phyloP scores from a whole-genome alignment of 2,329 filamentous ascomycete species.

The Stagonosporopsis cucurbitacearum region DNA sequence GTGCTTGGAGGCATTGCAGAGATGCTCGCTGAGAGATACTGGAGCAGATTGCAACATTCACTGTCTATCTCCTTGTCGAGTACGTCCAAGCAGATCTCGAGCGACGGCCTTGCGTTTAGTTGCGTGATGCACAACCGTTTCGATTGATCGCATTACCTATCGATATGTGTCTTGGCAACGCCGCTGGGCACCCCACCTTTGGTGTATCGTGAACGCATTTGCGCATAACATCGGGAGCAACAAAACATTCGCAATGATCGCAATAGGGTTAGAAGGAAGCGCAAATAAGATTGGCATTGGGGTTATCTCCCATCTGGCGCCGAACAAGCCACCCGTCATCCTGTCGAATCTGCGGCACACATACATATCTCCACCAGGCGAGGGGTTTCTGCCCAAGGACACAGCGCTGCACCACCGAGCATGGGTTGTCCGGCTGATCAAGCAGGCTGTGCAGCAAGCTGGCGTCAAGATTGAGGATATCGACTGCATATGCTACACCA shows the following conservation, averaged over 20 bases:
- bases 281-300: slow-evolving; percentile 98
- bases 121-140: slow-evolving; percentile 7
- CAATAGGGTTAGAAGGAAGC: slow-evolving; percentile 84
- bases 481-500: slow-evolving; percentile 93
- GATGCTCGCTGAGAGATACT: neutral
- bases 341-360: slow-evolving; percentile 96
- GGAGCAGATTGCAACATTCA: neutral
- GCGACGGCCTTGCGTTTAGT: slow-evolving; percentile 15
- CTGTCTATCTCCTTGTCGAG: neutral
- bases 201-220: slow-evolving; percentile 18
- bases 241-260: slow-evolving; percentile 59
- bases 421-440: slow-evolving; percentile 83
- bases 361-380: slow-evolving; percentile 87
- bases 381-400: slow-evolving; percentile 95
- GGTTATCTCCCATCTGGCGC: slow-evolving; percentile 77
- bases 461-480: slow-evolving; percentile 63
- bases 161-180: slow-evolving; percentile 28
- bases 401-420: slow-evolving; percentile 89
- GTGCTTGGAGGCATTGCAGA: neutral
- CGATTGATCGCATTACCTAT: slow-evolving; percentile 15
- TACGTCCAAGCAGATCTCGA: neutral
- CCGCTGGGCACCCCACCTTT: slow-evolving; percentile 27
- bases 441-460: slow-evolving; percentile 76
- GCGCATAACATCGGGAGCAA: neutral
- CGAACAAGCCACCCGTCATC: slow-evolving; percentile 59